These are phyloP conservation scores for Colletotrichum lindemuthianum DNA, from an alignment of 2,329 filamentous ascomycete species.

Conservation along the genomic window DNA sequence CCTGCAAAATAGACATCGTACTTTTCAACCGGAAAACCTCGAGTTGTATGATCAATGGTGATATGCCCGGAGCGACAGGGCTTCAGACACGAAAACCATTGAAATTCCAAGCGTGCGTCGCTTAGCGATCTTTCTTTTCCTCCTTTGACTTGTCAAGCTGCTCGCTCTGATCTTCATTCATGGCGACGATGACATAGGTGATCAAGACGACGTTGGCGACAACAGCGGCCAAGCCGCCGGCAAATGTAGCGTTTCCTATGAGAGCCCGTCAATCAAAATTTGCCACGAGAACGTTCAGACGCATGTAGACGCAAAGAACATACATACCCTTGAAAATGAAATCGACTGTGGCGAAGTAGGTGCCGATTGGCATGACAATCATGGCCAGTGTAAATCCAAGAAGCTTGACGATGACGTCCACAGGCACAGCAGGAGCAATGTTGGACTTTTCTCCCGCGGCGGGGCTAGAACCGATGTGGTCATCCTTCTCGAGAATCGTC, in stretches of 20 bases:
- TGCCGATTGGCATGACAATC: conserved; percentile 86
- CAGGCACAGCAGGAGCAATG: conserved; percentile 84
- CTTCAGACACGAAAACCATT: not conserved
- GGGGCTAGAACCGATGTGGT: conserved; percentile 51
- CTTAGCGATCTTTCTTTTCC: conserved; percentile 61
- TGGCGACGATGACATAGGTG: conserved; percentile 90
- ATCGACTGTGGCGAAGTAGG: conserved; percentile 85
- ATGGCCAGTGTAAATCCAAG: conserved; percentile 92
- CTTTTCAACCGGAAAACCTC: not conserved
- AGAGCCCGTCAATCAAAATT: not conserved
- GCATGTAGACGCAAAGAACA: not conserved
- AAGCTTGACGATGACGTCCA: conserved; percentile 90
- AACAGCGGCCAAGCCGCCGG: conserved; percentile 85
- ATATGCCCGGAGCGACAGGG: not conserved
- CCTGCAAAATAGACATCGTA: not conserved
- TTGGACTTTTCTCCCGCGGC: conserved; percentile 68
- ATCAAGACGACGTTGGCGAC: conserved; percentile 92
- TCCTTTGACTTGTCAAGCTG: conserved; percentile 52
- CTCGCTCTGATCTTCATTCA: conserved; percentile 79
- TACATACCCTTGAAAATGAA: conserved; percentile 77
- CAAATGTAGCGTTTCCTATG: conserved; percentile 86
- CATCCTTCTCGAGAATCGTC: conserved; percentile 71
- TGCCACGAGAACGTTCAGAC: not conserved
- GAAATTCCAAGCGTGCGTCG: not conserved
- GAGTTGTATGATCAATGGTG: not conserved